phyloP scores from a whole-genome alignment of 108 stramenopile species.

The Pelagomonas calceolata region DNA sequence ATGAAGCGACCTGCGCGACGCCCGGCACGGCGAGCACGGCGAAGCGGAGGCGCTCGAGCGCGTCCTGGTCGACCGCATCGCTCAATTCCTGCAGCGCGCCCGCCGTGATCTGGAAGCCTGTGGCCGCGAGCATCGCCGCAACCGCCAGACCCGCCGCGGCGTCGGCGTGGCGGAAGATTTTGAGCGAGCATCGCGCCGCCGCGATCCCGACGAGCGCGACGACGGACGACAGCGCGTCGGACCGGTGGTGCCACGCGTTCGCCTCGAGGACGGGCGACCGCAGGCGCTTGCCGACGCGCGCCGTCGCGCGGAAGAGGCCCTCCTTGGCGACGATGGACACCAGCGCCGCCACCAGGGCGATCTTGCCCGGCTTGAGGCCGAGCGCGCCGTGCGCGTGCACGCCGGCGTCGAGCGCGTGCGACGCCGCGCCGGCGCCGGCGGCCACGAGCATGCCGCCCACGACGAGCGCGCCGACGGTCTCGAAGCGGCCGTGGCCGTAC shows the following conservation, averaged over 20 bases:
- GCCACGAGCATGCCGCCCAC: slow-evolving; percentile 74
- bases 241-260: slow-evolving; percentile 96
- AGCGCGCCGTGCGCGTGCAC: slow-evolving; percentile 30
- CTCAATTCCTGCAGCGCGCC: slow-evolving; percentile 71
- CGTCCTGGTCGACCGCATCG: slow-evolving; percentile 53
- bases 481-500: slow-evolving; percentile 93
- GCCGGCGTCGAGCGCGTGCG: slow-evolving; percentile 28
- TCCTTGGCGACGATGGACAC: slow-evolving; percentile 80
- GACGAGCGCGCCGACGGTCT: slow-evolving; percentile 76
- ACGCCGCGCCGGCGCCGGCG: slow-evolving; percentile 52
- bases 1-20: neutral
- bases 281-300: slow-evolving; percentile 58
- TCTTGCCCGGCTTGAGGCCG: slow-evolving; percentile 4
- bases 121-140: slow-evolving; percentile 83
- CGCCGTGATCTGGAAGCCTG: slow-evolving; percentile 71
- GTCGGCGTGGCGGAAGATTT: slow-evolving; percentile 56
- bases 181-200: slow-evolving; percentile 60
- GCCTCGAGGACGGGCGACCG: slow-evolving; percentile 86
- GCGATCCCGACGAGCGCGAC: slow-evolving; percentile 74
- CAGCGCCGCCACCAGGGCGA: slow-evolving; percentile 66
- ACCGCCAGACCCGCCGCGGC: slow-evolving; percentile 82
- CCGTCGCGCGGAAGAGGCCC: slow-evolving; percentile 76
- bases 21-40: neutral
- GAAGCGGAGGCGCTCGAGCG: slow-evolving; percentile 29
- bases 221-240: slow-evolving; percentile 82